These are phyloP conservation scores for Carex littledalei DNA, from an alignment of 176 grass and related monocot species.

Conservation along the genomic window DNA sequence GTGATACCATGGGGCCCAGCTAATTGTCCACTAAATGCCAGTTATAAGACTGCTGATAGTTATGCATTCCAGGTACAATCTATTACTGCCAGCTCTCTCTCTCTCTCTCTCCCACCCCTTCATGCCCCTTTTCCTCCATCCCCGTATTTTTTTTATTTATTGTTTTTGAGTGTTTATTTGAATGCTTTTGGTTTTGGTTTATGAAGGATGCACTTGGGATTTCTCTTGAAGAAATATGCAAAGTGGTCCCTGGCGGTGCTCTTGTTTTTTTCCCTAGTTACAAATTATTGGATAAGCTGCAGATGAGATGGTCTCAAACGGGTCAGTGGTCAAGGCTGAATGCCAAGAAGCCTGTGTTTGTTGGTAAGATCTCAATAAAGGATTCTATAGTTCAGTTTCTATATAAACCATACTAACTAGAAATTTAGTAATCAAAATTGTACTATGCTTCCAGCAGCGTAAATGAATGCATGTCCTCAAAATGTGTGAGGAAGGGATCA, in stretches of 20 bases:
- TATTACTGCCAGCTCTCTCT: not conserved
- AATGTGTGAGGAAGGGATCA: not conserved
- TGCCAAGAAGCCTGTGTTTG: slow-evolving; percentile 75
- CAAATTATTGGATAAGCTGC: slow-evolving; percentile 85
- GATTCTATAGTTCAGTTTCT: slow-evolving; percentile 8
- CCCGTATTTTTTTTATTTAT: not conserved
- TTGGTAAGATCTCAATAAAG: slow-evolving; percentile 55
- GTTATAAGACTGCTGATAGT: slow-evolving; percentile 69
- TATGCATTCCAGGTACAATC: slow-evolving; percentile 72
- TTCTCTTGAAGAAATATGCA: slow-evolving; percentile 94
- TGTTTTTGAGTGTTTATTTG: not conserved
- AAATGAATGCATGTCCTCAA: not conserved
- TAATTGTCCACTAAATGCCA: slow-evolving; percentile 65
- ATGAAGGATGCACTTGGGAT: slow-evolving; percentile 84
- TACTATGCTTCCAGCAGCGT: not conserved
- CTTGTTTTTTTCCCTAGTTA: slow-evolving; percentile 97
- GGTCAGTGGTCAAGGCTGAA: slow-evolving; percentile 87
- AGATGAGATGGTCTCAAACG: slow-evolving; percentile 64
- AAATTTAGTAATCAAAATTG: not conserved
- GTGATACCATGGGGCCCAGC: slow-evolving; percentile 70
- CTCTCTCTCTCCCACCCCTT: not conserved
- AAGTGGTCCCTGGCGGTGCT: slow-evolving; percentile 71
- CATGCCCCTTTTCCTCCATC: not conserved
- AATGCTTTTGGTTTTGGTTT: not conserved
- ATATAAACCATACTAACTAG: not conserved